Conservation (phyloP, 2,329 filamentous ascomycete genomes). For the Emmonsia crescens region DNA sequence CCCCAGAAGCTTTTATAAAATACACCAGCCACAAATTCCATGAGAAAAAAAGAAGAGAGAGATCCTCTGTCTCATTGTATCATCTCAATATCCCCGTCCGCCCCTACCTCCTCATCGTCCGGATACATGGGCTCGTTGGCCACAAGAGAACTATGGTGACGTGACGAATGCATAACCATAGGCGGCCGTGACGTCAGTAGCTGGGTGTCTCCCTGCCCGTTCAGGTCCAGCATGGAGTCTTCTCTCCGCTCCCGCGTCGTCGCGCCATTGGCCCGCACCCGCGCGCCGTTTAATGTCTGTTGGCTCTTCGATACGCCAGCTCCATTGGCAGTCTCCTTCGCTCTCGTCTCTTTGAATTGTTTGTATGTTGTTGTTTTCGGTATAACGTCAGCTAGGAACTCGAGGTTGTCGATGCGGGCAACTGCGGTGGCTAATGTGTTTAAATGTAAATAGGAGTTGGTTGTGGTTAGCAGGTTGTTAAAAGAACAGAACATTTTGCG, state of each 20-base stretch:
- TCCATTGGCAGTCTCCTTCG: slow-evolving; percentile 24
- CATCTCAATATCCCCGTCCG: slow-evolving; percentile 52
- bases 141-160: slow-evolving; percentile 41
- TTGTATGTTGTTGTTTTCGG: slow-evolving; percentile 76
- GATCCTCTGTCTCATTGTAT: slow-evolving; percentile 24
- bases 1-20: neutral
- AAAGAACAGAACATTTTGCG: neutral
- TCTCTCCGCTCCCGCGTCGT: slow-evolving; percentile 12
- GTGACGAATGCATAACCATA: slow-evolving; percentile 20
- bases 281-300: slow-evolving; percentile 24
- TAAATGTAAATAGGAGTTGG: slow-evolving; percentile 7
- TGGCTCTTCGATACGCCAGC: slow-evolving; percentile 29
- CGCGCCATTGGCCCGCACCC: slow-evolving; percentile 16
- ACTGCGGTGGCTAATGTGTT: slow-evolving; percentile 66
- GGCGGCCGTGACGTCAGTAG: slow-evolving; percentile 24
- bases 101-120: slow-evolving; percentile 23
- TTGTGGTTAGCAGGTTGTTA: neutral
- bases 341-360: slow-evolving; percentile 55
- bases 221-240: slow-evolving; percentile 12
- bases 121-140: slow-evolving; percentile 33
- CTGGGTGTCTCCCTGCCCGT: slow-evolving; percentile 10
- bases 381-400: slow-evolving; percentile 86
- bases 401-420: slow-evolving; percentile 79
- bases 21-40: neutral
- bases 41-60: neutral